A percentile compares a stretch with the other conserved stretches of the same genome.
Conservation (phyloP, 1,139 yeast genomes). For the Geotrichum citri-aurantii region DNA sequence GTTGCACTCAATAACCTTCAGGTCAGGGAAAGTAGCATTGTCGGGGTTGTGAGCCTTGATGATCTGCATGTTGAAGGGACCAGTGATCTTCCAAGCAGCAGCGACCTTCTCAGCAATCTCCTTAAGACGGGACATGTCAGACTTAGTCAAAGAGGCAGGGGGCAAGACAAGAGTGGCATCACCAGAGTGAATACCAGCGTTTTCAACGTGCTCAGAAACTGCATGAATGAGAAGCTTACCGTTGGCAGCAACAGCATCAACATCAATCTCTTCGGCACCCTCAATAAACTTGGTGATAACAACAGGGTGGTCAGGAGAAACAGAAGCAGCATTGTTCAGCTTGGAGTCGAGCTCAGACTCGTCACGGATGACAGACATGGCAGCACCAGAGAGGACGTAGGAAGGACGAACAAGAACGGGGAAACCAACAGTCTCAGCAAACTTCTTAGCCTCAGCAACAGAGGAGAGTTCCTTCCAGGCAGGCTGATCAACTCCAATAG, state of each 20-base stretch:
- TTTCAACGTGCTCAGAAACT: slow-evolving; percentile 97
- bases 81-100: slow-evolving; percentile 86
- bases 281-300: slow-evolving; percentile 96
- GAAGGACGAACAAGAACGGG: slow-evolving; percentile 98
- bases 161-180: slow-evolving; percentile 97
- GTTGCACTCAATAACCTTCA: slow-evolving; percentile 97
- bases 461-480: slow-evolving; percentile 99
- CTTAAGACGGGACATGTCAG: slow-evolving; percentile 82
- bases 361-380: slow-evolving; percentile 95
- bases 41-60: slow-evolving; percentile 72
- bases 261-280: slow-evolving; percentile 96
- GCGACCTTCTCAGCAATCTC: slow-evolving; percentile 95
- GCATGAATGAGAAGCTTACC: slow-evolving; percentile 96
- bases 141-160: slow-evolving; percentile 79
- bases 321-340: slow-evolving; percentile 91
- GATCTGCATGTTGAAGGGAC: slow-evolving; percentile 97
- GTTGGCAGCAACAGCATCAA: slow-evolving; percentile 97
- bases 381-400: slow-evolving; percentile 96
- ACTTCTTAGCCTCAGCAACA: slow-evolving; percentile 84
- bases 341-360: slow-evolving; percentile 83
- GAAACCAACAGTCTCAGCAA: slow-evolving; percentile 85
- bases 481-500: slow-evolving; percentile 96
- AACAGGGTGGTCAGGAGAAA: slow-evolving; percentile 96
- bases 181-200: slow-evolving; percentile 99
- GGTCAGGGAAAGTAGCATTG: slow-evolving; percentile 63